Percentiles rank a stretch among this genome's conserved stretches.
These are phyloP conservation scores for Fusarium haematococcum DNA, from an alignment of 2,329 filamentous ascomycete genomes.

Conservation along the genomic window DNA sequence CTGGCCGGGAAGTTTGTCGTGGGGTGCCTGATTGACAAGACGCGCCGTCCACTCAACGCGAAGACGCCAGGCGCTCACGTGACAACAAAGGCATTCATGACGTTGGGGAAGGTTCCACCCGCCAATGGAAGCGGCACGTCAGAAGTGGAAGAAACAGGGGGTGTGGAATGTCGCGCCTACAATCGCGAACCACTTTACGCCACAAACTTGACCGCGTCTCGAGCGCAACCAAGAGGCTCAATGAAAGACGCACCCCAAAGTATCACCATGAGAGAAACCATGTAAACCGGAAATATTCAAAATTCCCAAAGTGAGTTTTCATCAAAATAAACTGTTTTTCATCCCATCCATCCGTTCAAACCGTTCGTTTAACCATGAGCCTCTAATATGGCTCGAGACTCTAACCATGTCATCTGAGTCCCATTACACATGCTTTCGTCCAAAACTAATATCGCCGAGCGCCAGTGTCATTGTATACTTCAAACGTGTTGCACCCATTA, in stretches of 20 bases:
- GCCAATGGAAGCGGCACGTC: neutral
- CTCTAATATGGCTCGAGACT: neutral
- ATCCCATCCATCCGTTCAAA: neutral
- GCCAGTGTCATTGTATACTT: constrained; percentile 25
- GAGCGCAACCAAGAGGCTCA: neutral
- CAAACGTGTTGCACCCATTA: constrained; percentile 5
- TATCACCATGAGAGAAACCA: neutral
- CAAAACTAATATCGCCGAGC: constrained; percentile 15
- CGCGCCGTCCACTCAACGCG: constrained; percentile 48
- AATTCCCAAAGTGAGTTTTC: neutral
- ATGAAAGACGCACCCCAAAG: neutral
- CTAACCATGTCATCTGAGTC: neutral
- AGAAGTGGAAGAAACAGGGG: constrained; percentile 4
- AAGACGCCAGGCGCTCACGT: constrained; percentile 53
- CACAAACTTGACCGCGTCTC: neutral
- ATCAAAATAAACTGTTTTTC: neutral
- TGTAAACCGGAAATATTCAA: neutral
- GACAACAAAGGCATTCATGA: constrained; percentile 28
- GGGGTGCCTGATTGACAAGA: constrained; percentile 32
- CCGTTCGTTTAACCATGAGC: neutral
- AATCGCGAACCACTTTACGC: constrained; percentile 29
- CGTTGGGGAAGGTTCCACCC: neutral
- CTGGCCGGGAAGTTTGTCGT: constrained; percentile 10
- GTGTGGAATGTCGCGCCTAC: neutral
- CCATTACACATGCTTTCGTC: neutral